Conservation (phyloP, 208 protist species). For the Porcisia hertigi region DNA sequence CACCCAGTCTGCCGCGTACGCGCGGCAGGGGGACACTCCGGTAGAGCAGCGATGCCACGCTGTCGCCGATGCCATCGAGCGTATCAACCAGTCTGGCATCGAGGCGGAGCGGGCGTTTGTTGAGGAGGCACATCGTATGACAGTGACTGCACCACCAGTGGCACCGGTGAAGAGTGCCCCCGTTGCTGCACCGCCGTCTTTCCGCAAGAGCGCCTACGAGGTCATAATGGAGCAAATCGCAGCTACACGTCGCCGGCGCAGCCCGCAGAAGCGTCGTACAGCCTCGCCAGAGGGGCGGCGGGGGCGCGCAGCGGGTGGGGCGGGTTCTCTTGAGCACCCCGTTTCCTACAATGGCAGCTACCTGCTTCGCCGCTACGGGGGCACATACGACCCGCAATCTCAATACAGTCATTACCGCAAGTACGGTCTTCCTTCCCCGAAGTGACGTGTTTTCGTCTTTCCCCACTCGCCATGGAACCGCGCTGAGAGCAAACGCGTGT, state of each 20-base stretch:
- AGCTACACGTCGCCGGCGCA: slow-evolving; percentile 8
- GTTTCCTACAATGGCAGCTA: slow-evolving; percentile 48
- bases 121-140: slow-evolving; percentile 7
- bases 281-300: slow-evolving; percentile 1
- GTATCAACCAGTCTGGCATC: slow-evolving; percentile 55
- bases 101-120: slow-evolving; percentile 41
- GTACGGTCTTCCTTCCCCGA: slow-evolving; percentile 44
- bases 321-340: slow-evolving; percentile 9
- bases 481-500: neutral
- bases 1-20: slow-evolving; percentile 70
- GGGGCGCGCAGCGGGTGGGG: neutral
- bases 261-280: slow-evolving; percentile 2
- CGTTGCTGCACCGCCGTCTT: slow-evolving; percentile 11
- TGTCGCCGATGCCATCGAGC: slow-evolving; percentile 52
- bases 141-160: neutral
- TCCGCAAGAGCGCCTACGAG: slow-evolving; percentile 58
- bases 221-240: slow-evolving; percentile 46
- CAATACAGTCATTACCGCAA: slow-evolving; percentile 76
- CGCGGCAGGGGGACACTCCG: slow-evolving; percentile 25
- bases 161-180: neutral
- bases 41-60: slow-evolving; percentile 50
- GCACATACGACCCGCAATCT: slow-evolving; percentile 49
- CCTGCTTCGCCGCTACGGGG: slow-evolving; percentile 73
- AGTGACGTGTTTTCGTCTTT: slow-evolving; percentile 7
- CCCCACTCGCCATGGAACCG: neutral